phyloP scores from a whole-genome alignment of 805 yeast genomes.

The Candida pseudofarinosa region DNA sequence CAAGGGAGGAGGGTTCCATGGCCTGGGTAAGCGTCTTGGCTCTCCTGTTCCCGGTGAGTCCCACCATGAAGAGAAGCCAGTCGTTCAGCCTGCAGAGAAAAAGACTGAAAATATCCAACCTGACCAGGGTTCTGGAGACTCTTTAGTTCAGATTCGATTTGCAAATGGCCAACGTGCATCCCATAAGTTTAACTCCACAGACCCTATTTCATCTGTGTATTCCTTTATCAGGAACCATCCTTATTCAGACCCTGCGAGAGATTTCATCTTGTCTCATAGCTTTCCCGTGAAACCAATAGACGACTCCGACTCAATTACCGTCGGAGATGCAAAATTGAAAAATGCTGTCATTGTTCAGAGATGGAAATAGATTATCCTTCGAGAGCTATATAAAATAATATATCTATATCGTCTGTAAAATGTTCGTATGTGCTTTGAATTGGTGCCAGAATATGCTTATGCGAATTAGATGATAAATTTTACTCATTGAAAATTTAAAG shows the following conservation, averaged over 20 bases:
- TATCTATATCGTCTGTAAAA: too few species aligned
- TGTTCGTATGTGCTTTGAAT: too few species aligned
- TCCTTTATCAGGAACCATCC: constrained; percentile 55
- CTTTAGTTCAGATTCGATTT: constrained; percentile 77
- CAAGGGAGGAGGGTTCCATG: constrained; percentile 63
- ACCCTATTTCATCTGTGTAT: constrained; percentile 62
- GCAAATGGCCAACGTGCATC: constrained; percentile 75
- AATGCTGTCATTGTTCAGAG: constrained; percentile 90
- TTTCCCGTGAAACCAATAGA: constrained; percentile 77
- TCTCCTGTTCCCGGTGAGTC: constrained; percentile 80
- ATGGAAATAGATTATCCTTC: constrained; percentile 49
- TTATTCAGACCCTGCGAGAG: constrained; percentile 42
- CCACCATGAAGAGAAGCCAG: constrained; percentile 25
- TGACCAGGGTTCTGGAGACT: constrained; percentile 51
- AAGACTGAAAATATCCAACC: constrained; percentile 14
- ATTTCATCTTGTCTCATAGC: constrained; percentile 68
- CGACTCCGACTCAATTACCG: constrained; percentile 45
- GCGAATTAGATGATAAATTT: not conserved
- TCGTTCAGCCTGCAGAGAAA: constrained; percentile 14
- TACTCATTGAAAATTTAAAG: not conserved
- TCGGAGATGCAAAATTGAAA: constrained; percentile 70
- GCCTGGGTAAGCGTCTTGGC: constrained; percentile 82
- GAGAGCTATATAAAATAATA: too few species aligned
- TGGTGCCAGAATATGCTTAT: too few species aligned
- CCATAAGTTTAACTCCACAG: constrained; percentile 60